These are phyloP conservation scores for Xylaria digitata DNA, from an alignment of 2,329 filamentous ascomycete species.

Conservation along the genomic window DNA sequence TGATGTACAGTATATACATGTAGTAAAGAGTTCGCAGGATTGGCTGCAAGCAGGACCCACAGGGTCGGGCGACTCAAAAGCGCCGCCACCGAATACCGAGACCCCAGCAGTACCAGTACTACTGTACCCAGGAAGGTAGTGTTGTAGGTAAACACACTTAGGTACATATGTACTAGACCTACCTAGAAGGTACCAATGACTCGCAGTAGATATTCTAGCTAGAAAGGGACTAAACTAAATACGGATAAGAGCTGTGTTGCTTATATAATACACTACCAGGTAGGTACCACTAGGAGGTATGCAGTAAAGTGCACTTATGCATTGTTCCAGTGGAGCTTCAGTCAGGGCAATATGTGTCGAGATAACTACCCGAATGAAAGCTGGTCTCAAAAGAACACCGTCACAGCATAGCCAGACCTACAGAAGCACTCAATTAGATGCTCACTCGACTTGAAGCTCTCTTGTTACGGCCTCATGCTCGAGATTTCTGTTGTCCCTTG, in stretches of 20 bases:
- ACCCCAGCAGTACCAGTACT: no score
- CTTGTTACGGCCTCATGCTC: not conserved
- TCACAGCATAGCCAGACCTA: not conserved
- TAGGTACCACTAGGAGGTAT: no score
- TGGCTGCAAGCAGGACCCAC: slow-evolving; percentile 11
- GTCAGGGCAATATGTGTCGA: no score
- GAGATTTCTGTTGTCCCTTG: not conserved
- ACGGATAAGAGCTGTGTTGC: no score
- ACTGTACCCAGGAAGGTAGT: no score
- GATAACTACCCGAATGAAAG: no score
- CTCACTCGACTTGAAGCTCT: slow-evolving; percentile 12
- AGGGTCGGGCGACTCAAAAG: not conserved
- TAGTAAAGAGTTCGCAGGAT: slow-evolving; percentile 14
- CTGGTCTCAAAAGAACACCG: slow-evolving; percentile 21
- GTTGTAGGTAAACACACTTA: no score
- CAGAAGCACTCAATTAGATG: not conserved
- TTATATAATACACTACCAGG: not conserved
- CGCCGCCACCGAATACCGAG: not conserved
- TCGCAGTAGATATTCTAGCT: no score
- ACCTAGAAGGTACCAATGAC: no score
- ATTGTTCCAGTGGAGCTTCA: not conserved
- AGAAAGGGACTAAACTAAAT: no score
- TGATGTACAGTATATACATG: no score
- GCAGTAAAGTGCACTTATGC: not conserved
- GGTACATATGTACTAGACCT: no score